Conservation (phyloP, 1,284 basidiomycete genomes). For the Apiotrichum sp. region DNA sequence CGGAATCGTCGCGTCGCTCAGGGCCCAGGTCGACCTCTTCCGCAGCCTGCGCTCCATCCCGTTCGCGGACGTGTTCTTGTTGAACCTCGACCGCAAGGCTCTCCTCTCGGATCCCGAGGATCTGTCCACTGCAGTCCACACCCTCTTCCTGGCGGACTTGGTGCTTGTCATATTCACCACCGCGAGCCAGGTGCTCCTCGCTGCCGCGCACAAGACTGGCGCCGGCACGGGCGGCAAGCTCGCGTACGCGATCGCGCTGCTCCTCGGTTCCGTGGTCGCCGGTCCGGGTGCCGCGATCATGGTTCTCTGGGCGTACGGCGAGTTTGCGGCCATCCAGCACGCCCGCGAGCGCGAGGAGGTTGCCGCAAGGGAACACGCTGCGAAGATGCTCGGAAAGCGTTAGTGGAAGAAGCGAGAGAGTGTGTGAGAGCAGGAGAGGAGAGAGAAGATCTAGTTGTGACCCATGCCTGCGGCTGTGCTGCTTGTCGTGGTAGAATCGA, state of each 20-base stretch:
- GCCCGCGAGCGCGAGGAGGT: slow-evolving; percentile 5
- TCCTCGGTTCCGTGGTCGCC: background rate
- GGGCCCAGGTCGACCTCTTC: background rate
- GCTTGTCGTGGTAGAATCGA: too few relatives aligned
- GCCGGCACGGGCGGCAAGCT: background rate
- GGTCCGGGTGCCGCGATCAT: slow-evolving; percentile 14
- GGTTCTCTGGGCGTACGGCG: slow-evolving; percentile 12
- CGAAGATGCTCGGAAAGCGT: too few relatives aligned
- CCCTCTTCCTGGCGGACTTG: slow-evolving; percentile 9
- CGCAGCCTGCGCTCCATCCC: background rate
- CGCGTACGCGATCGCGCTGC: background rate
- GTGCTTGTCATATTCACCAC: slow-evolving; percentile 2
- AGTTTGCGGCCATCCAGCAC: slow-evolving; percentile 6
- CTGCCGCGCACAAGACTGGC: slow-evolving; percentile 1
- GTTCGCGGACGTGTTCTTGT: slow-evolving; percentile 1
- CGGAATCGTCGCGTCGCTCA: background rate
- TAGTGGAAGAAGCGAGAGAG: too few relatives aligned
- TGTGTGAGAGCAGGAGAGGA: too few relatives aligned
- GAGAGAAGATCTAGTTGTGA: too few relatives aligned
- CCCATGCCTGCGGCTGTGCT: too few relatives aligned
- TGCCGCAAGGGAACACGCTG: too few relatives aligned
- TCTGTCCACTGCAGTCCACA: slow-evolving; percentile 1
- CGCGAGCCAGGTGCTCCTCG: slow-evolving; percentile 3
- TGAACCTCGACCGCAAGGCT: background rate
- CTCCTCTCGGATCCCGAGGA: background rate